These are phyloP conservation scores for Gnetum montanum DNA, from an alignment of 75 land plant species.

Conservation along the genomic window DNA sequence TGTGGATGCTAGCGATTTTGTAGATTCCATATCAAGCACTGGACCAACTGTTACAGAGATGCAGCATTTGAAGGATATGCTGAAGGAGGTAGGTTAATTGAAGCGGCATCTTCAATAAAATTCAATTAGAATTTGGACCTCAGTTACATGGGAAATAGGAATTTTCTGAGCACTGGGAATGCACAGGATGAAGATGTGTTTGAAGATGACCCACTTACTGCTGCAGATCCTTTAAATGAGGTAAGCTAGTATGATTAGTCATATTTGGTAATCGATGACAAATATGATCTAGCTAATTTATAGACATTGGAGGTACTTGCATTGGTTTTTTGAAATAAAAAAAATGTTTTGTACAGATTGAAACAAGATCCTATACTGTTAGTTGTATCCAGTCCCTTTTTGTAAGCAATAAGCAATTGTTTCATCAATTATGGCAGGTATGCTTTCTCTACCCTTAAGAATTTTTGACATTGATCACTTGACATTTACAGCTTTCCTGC, in stretches of 20 bases:
- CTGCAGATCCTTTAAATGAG: constrained; percentile 80
- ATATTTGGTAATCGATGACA: not conserved
- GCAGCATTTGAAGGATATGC: constrained; percentile 50
- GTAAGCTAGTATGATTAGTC: constrained; percentile 26
- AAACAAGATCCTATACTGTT: constrained; percentile 42
- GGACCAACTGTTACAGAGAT: constrained; percentile 48
- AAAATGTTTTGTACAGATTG: constrained; percentile 41
- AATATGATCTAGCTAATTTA: not conserved
- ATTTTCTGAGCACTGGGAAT: not conserved
- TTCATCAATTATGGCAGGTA: constrained; percentile 66
- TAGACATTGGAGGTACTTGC: not conserved
- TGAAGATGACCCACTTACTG: constrained; percentile 47
- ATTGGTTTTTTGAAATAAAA: not conserved
- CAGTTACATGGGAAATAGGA: not conserved
- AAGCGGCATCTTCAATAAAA: not conserved
- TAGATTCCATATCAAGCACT: constrained; percentile 19
- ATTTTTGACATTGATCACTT: too few species aligned
- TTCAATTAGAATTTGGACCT: not conserved
- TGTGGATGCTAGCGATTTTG: constrained; percentile 13
- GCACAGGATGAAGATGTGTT: constrained; percentile 51
- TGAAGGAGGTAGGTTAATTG: constrained; percentile 26
- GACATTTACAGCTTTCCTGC: too few species aligned
- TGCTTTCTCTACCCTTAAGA: not conserved
- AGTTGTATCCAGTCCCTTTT: constrained; percentile 40
- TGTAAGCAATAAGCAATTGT: constrained; percentile 32